Evolutionary conservation across 1,284 basidiomycete species (phyloP), one percentile per base, ranked within the genome.

Genomic region (Naganishia liquefaciens): DNA sequence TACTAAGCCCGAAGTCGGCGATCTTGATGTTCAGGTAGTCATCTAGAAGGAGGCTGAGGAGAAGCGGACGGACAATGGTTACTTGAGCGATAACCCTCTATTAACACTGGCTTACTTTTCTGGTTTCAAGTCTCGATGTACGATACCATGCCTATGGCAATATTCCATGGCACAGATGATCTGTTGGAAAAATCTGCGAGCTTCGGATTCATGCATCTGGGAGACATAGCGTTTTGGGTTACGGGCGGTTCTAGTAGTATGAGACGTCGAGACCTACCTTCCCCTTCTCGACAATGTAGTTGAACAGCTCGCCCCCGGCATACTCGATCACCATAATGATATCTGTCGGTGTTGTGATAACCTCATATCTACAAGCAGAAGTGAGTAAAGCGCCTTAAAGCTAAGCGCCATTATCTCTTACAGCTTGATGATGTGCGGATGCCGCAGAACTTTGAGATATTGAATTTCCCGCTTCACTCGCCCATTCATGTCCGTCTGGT

Each of bases 291-390:
- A 95, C 92, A 74, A 96, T 95, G 80, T 93, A 95, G 79, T 96
- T 93, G 84, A 96, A 96, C 21, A 96, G 84, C 75, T 97, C 93
- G 66, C 91, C 92, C 1, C 89, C 89, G 0, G 91, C 92, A 73
- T 87, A 93, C 77, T 97, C 93, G 69, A 96, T 87, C 40, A 96
- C 93, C 81, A 97, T 95, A 78, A 96, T 93, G 72, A 96, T 95
- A 76, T 96, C 91, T 2, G 88, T 91, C 0, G 89, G 86, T 0
- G 92, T 94, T 11, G 91, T 92, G 71, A 96, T 94, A 52, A 96
- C 93, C 77, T 96, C 93, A 78, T 96, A 97, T 64, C 92, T 95
- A 77, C 7, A 53, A 6, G 2, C 51, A 54, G 11, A 21, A 25
- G 19, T 49, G 37, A 7, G 27, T 5, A 27, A 49, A 39, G 7